Conservation (phyloP, 139 green algal species). For the Chlorella sp. region DNA sequence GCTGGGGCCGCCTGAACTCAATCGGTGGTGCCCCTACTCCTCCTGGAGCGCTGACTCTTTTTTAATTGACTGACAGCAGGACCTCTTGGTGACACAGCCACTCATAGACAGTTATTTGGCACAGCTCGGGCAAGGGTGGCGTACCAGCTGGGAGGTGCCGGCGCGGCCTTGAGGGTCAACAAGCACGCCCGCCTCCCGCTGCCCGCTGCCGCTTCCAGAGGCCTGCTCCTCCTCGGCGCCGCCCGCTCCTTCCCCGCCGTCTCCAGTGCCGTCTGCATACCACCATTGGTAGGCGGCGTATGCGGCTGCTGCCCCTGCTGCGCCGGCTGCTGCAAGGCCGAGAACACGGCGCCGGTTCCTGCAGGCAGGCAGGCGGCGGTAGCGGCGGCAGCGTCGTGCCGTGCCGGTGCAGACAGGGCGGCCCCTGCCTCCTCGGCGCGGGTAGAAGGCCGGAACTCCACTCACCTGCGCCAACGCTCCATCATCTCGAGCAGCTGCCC, state of each 20-base stretch:
- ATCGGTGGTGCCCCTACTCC: too few relatives aligned
- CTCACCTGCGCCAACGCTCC: conserved; percentile 3
- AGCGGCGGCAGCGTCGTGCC: not conserved
- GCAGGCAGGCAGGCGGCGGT: not conserved
- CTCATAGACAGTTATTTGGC: not conserved
- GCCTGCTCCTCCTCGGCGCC: not conserved
- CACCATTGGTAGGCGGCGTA: conserved; percentile 39
- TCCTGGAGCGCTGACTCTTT: too few relatives aligned
- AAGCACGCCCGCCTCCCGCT: conserved; percentile 1
- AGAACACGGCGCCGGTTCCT: conserved; percentile 29
- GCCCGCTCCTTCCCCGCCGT: too few relatives aligned
- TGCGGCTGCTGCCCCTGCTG: conserved; percentile 25
- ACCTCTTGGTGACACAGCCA: not conserved
- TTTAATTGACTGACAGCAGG: too few relatives aligned
- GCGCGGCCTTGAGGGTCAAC: conserved; percentile 8
- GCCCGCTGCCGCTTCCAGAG: not conserved
- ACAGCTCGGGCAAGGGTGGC: not conserved
- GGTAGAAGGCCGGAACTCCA: not conserved
- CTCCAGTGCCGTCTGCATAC: not conserved
- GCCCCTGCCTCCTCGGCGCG: too few relatives aligned
- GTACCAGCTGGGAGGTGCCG: not conserved
- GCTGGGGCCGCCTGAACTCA: not conserved
- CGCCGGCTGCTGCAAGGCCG: conserved; percentile 12
- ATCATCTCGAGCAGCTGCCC: not conserved
- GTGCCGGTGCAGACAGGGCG: not conserved